Conservation (phyloP, 1,284 basidiomycete species). For the Sphagnurus paluster region DNA sequence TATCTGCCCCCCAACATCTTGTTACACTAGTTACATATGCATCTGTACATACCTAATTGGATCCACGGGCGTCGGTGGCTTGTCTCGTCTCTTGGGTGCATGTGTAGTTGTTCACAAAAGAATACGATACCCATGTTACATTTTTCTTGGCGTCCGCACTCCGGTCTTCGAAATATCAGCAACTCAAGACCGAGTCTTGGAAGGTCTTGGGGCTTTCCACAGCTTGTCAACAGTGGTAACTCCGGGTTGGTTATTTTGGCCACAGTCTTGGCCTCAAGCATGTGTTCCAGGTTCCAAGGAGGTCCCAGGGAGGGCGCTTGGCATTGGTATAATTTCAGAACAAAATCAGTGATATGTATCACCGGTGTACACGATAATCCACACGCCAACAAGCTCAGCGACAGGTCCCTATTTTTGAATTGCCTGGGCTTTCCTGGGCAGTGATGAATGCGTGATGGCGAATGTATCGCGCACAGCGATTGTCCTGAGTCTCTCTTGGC, state of each 20-base stretch:
- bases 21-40: conserved; percentile 8
- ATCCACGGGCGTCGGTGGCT: neutral
- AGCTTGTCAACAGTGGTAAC: conserved; percentile 10
- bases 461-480: conserved; percentile 5
- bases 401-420: conserved; percentile 19
- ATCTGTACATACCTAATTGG: conserved; percentile 14
- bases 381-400: conserved; percentile 12
- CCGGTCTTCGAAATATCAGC: too few relatives aligned
- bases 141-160: neutral
- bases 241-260: conserved; percentile 16
- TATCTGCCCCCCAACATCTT: conserved; percentile 3
- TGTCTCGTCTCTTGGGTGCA: conserved; percentile 1
- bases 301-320: conserved; percentile 13
- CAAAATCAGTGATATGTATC: conserved; percentile 12
- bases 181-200: too few relatives aligned
- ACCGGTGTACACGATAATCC: conserved; percentile 13
- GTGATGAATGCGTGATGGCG: conserved; percentile 16
- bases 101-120: conserved; percentile 2
- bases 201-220: too few relatives aligned
- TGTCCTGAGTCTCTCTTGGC: neutral
- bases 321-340: conserved; percentile 14
- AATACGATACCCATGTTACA: conserved; percentile 9
- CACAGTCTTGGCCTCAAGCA: conserved; percentile 19
- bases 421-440: too few relatives aligned
- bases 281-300: conserved; percentile 14